phyloP scores from a whole-genome alignment of 2,329 filamentous ascomycete genomes.

The Beauveria sp. region DNA sequence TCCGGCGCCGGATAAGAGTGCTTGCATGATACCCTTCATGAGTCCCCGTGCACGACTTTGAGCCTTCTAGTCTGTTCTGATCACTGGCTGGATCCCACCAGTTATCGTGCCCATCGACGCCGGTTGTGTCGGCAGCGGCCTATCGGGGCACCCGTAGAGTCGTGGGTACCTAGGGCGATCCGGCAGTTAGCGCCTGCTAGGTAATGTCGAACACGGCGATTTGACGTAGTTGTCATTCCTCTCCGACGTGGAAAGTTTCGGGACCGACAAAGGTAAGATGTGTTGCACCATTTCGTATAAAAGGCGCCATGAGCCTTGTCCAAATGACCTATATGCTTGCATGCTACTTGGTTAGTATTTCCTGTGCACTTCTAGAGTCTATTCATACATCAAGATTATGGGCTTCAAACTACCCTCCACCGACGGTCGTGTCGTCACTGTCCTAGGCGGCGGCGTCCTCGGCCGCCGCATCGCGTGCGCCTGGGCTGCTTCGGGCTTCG shows the following conservation, averaged over 20 bases:
- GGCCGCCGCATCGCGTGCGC: constrained; percentile 33
- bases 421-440: constrained; percentile 23
- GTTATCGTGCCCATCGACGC: neutral
- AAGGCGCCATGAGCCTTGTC: neutral
- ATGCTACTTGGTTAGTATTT: neutral
- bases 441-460: constrained; percentile 35
- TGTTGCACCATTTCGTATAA: neutral
- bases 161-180: neutral
- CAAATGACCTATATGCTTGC: neutral
- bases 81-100: neutral
- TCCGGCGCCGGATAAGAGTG: too few species aligned
- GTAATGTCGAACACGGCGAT: neutral
- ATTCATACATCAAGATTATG: constrained; percentile 12
- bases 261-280: neutral
- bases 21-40: too few species aligned
- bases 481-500: constrained; percentile 35
- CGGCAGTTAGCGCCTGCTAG: neutral
- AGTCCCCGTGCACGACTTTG: too few species aligned
- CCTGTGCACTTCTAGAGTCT: neutral
- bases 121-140: neutral
- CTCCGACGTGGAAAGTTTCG: neutral
- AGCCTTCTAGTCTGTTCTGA: neutral
- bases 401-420: constrained; percentile 16
- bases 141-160: neutral
- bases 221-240: neutral